Percentiles rank a stretch among this genome's conserved stretches.
Evolutionary conservation across 352 stramenopile species (phyloP).

Genomic region (Saprolegnia diclina): DNA sequence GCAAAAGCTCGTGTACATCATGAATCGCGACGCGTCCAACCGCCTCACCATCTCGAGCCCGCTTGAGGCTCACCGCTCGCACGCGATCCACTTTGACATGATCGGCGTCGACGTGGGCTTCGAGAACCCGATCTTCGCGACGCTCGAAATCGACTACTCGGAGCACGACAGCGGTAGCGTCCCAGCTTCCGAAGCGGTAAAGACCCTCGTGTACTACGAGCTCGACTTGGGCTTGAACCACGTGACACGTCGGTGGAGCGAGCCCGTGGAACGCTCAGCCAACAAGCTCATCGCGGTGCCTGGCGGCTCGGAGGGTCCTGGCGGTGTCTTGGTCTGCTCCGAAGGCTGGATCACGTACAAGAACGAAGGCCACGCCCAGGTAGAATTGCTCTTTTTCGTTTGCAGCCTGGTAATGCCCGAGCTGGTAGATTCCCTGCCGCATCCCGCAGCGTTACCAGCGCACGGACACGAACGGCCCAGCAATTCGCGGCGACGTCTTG

Average conservation of each 20-base stretch:
- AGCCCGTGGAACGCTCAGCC: slow-evolving; percentile 80
- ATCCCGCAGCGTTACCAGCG: slow-evolving; percentile 73
- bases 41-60: slow-evolving; percentile 96
- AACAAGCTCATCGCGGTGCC: slow-evolving; percentile 92
- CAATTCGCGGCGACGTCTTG: slow-evolving; percentile 67
- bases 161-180: slow-evolving; percentile 82
- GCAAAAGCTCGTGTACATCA: slow-evolving; percentile 99
- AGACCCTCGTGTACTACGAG: slow-evolving; percentile 98
- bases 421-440: slow-evolving; percentile 42
- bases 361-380: slow-evolving; percentile 87
- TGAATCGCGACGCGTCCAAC: slow-evolving; percentile 94
- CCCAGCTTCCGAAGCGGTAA: slow-evolving; percentile 67
- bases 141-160: slow-evolving; percentile 94
- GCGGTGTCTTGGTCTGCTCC: slow-evolving; percentile 94
- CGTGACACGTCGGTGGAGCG: slow-evolving; percentile 94
- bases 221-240: slow-evolving; percentile 99
- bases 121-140: slow-evolving; percentile 99
- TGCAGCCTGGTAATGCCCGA: not conserved
- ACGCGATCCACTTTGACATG: slow-evolving; percentile 92
- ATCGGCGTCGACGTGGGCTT: slow-evolving; percentile 97
- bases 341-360: slow-evolving; percentile 98
- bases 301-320: slow-evolving; percentile 72
- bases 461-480: slow-evolving; percentile 24
- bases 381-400: not conserved
- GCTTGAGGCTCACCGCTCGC: slow-evolving; percentile 96